Evolutionary conservation across 2,329 filamentous ascomycete species (phyloP).

Genomic region (Colletotrichum filicis): DNA sequence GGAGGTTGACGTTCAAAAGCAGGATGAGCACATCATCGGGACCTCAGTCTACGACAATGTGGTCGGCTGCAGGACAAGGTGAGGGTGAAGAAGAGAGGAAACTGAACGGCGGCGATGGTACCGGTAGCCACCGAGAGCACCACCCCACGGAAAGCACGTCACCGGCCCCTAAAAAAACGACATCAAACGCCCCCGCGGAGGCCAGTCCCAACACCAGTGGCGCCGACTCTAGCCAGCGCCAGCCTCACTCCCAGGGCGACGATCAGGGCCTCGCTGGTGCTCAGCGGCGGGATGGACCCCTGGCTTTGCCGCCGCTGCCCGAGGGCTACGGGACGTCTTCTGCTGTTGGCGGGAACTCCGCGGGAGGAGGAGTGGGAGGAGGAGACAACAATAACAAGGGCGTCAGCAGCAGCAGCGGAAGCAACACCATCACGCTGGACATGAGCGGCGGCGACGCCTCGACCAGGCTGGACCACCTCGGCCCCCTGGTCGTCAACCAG

Average conservation of each 20-base stretch:
- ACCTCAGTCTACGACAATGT: slow-evolving; percentile 9
- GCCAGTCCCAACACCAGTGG: slow-evolving; percentile 1
- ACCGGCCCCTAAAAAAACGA: slow-evolving; percentile 32
- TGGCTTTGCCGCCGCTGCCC: slow-evolving; percentile 35
- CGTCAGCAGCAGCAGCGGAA: not conserved
- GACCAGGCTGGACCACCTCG: slow-evolving; percentile 74
- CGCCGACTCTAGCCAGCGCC: slow-evolving; percentile 31
- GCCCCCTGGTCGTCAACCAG: slow-evolving; percentile 78
- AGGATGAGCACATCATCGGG: slow-evolving; percentile 31
- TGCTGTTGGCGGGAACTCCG: not conserved
- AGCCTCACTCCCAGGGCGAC: slow-evolving; percentile 1
- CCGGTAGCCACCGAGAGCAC: slow-evolving; percentile 21
- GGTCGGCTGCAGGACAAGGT: not conserved
- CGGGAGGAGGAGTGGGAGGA: not conserved
- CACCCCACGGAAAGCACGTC: slow-evolving; percentile 35
- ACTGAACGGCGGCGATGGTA: not conserved
- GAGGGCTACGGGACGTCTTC: not conserved
- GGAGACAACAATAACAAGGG: not conserved
- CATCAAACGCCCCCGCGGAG: slow-evolving; percentile 20
- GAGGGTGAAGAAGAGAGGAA: not conserved
- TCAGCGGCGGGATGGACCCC: slow-evolving; percentile 1
- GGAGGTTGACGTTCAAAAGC: slow-evolving; percentile 5
- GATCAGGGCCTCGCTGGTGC: not conserved
- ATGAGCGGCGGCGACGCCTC: slow-evolving; percentile 44
- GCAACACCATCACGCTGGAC: slow-evolving; percentile 42